Evolutionary conservation across 129 eudicot genomes (phyloP).

Genomic region (Pittosporum tobira): DNA sequence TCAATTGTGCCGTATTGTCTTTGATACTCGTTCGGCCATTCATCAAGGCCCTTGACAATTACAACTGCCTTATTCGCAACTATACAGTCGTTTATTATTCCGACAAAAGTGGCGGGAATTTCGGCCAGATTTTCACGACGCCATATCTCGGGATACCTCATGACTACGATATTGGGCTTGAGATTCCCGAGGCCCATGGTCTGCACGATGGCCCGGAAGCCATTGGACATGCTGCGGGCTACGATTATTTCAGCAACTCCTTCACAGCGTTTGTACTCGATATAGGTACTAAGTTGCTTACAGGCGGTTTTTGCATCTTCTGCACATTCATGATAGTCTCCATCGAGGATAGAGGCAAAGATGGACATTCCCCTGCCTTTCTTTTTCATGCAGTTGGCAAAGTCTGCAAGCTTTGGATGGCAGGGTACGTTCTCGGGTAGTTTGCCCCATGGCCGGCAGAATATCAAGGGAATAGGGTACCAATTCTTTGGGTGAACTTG

Average conservation of each 20-base stretch:
- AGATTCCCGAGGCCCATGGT: slow-evolving; percentile 99
- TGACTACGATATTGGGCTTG: slow-evolving; percentile 89
- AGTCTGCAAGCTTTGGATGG: slow-evolving; percentile 97
- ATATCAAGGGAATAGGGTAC: slow-evolving; percentile 94
- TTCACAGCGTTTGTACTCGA: slow-evolving; percentile 95
- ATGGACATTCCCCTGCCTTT: slow-evolving; percentile 98
- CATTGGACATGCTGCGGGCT: slow-evolving; percentile 90
- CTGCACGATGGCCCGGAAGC: slow-evolving; percentile 86
- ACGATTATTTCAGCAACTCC: slow-evolving; percentile 96
- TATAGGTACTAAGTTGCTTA: slow-evolving; percentile 68
- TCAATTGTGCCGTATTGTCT: slow-evolving; percentile 93
- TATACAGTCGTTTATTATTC: slow-evolving; percentile 88
- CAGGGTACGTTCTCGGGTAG: slow-evolving; percentile 97
- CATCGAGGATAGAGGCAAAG: slow-evolving; percentile 80
- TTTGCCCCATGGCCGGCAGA: slow-evolving; percentile 99
- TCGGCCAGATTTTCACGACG: slow-evolving; percentile 87
- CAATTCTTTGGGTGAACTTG: slow-evolving; percentile 97
- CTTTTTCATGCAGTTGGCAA: slow-evolving; percentile 97
- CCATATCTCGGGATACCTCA: slow-evolving; percentile 98
- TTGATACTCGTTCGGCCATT: slow-evolving; percentile 97
- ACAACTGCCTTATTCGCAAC: slow-evolving; percentile 99
- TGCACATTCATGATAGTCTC: slow-evolving; percentile 85
- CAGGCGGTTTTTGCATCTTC: slow-evolving; percentile 94
- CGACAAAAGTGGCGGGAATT: slow-evolving; percentile 92
- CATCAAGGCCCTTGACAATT: slow-evolving; percentile 93